These are phyloP conservation scores for Leccinum incarnatum DNA, from an alignment of 768 basidiomycete genomes.

Conservation along the genomic window DNA sequence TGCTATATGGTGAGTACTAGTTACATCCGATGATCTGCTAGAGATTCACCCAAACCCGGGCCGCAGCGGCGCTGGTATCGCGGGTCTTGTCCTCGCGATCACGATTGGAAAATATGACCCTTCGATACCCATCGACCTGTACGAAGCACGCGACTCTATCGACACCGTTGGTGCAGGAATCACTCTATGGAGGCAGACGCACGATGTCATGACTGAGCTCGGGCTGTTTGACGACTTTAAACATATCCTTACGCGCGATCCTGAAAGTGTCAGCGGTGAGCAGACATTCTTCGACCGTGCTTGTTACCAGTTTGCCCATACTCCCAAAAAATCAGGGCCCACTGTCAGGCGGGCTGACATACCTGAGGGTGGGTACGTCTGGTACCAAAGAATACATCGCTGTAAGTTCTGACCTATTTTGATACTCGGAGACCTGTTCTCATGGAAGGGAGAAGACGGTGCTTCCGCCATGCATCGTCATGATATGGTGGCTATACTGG, in stretches of 20 bases:
- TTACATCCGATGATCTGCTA: not conserved
- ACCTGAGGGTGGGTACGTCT: constrained; percentile 28
- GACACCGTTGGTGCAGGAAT: constrained; percentile 42
- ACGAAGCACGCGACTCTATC: constrained; percentile 44
- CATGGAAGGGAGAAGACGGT: constrained; percentile 1
- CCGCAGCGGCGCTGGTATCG: constrained; percentile 41
- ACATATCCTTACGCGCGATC: constrained; percentile 10
- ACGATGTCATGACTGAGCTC: constrained; percentile 43
- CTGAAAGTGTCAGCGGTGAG: constrained; percentile 16
- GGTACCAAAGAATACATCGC: constrained; percentile 23
- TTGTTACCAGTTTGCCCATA: not conserved
- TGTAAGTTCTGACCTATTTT: constrained; percentile 13
- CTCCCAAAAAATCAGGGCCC: constrained; percentile 20
- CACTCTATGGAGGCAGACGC: constrained; percentile 46
- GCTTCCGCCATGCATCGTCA: constrained; percentile 21
- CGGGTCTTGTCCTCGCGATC: constrained; percentile 42
- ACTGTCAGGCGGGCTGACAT: constrained; percentile 28
- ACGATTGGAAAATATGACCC: constrained; percentile 34
- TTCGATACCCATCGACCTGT: constrained; percentile 39
- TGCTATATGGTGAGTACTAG: constrained; percentile 11
- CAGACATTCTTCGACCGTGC: not conserved
- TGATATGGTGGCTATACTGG: constrained; percentile 17
- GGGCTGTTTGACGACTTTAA: constrained; percentile 38
- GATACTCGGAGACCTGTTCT: not conserved
- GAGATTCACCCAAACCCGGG: not conserved